Evolutionary conservation across 1,284 basidiomycete genomes (phyloP).

Genomic region (Malassezia caprae): DNA sequence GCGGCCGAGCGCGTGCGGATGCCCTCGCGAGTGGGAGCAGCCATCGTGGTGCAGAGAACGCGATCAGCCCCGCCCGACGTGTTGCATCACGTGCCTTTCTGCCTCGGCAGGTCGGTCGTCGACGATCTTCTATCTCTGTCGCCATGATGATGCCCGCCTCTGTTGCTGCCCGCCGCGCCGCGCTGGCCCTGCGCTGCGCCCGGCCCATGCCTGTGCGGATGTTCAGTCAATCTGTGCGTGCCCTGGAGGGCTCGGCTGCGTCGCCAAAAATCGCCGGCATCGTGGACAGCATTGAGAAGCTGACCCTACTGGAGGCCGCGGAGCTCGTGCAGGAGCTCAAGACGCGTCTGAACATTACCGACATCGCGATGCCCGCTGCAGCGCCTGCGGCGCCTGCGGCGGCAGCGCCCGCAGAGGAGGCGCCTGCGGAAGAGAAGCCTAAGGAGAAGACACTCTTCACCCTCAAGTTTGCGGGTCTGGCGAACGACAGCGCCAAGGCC

Average conservation of each 20-base stretch:
- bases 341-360: constrained; percentile 91
- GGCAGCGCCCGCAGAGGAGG: constrained; percentile 51
- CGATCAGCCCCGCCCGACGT: background rate
- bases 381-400: constrained; percentile 53
- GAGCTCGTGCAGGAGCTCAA: constrained; percentile 86
- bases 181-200: constrained; percentile 4
- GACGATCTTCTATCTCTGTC: background rate
- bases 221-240: constrained; percentile 5
- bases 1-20: constrained; percentile 9
- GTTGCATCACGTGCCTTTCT: constrained; percentile 12
- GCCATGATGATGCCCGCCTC: constrained; percentile 7
- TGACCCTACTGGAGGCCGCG: constrained; percentile 91
- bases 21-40: constrained; percentile 7
- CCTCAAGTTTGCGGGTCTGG: constrained; percentile 55
- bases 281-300: constrained; percentile 81
- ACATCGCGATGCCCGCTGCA: constrained; percentile 83
- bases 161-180: constrained; percentile 11
- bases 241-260: constrained; percentile 1
- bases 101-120: background rate
- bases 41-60: constrained; percentile 4
- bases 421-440: constrained; percentile 66
- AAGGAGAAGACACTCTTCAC: constrained; percentile 99
- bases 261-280: constrained; percentile 65
- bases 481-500: constrained; percentile 56
- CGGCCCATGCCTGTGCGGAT: constrained; percentile 1